Evolutionary conservation across 805 yeast species (phyloP).

Genomic region (Starmerella lactis-condensi): DNA sequence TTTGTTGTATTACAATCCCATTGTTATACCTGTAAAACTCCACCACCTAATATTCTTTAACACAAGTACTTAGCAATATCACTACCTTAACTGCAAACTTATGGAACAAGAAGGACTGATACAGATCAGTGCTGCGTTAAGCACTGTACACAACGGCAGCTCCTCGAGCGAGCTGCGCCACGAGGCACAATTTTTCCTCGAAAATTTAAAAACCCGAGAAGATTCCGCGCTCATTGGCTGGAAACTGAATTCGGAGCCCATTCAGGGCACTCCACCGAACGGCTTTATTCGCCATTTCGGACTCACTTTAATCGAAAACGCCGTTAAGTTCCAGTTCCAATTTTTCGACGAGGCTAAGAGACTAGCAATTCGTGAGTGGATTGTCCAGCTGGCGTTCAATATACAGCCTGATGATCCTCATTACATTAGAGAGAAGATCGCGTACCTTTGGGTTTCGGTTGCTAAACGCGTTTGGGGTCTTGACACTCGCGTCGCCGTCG

Average conservation of each 20-base stretch:
- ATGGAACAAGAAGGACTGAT: slow-evolving; percentile 3
- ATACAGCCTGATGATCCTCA: slow-evolving; percentile 59
- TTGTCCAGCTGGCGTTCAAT: slow-evolving; percentile 53
- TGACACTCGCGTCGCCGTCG: slow-evolving; percentile 12
- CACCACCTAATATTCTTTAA: too few species aligned
- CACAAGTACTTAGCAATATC: too few species aligned
- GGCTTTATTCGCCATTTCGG: slow-evolving; percentile 79
- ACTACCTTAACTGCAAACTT: neutral
- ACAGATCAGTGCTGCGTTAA: slow-evolving; percentile 52
- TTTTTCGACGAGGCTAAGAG: slow-evolving; percentile 41
- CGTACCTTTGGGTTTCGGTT: slow-evolving; percentile 75
- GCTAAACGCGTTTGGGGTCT: slow-evolving; percentile 88
- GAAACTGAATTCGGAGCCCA: slow-evolving; percentile 29
- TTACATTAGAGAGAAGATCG: slow-evolving; percentile 73
- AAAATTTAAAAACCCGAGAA: slow-evolving; percentile 51
- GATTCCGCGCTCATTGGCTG: slow-evolving; percentile 90
- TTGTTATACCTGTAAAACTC: too few species aligned
- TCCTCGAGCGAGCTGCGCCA: slow-evolving; percentile 25
- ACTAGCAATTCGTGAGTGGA: slow-evolving; percentile 63
- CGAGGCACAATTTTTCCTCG: slow-evolving; percentile 49
- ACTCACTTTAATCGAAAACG: slow-evolving; percentile 52
- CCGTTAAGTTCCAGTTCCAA: slow-evolving; percentile 39
- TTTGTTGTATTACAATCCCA: too few species aligned
- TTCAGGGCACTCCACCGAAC: slow-evolving; percentile 20
- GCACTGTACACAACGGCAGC: slow-evolving; percentile 24